Base-by-base conservation (phyloP, 371 early-diverging fungal genomes). In the Mucor velutinosus region DNA sequence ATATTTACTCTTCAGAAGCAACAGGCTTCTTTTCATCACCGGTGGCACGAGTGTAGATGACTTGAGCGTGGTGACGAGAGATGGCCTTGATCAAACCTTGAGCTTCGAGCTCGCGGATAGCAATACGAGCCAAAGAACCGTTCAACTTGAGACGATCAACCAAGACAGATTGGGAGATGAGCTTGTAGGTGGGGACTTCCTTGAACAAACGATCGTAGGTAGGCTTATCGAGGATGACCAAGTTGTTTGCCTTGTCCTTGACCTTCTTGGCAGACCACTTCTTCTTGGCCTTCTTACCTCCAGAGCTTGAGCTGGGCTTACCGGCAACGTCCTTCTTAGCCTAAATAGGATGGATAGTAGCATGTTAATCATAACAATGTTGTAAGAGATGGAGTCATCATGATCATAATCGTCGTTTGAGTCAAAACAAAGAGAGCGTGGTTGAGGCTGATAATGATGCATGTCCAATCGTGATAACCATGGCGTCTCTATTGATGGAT, bases 131-230 rank as follows among this genome's bases (percentile, higher is more conserved):
- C 62, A 98, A 87, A 61, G 97, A 97, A 76, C 95, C 99, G 92
- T 94, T 95, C 86, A 99, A 88, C 78, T 94, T 91, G 72, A 98
- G 94, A 85, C 99, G 95, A 86, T 99, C 99, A 66, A 98, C 97
- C 67, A 99, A 87, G 64, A 98, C 94, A 67, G 98, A 96, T 71
- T 96, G 96, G 21, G 98, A 95, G 80, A 99, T 93, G 76, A 99
- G 89, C 91, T 97, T 97, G 93, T 96, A 97, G 80, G 98, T 95
- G 72, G 98, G 99, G 49, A 96, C 96, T 86, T 99, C 99, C 94
- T 99, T 99, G 90, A 92, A 92, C 68, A 97, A 90, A 86, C 92
- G 93, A 72, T 95, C 96, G 76, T 92, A 91, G 74, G 95, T 95
- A 71, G 90, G 82, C 84, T 94, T 92, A 86, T 94, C 94, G 74